Evolutionary conservation across 164 flowering plant species (phyloP).

Genomic region (Santalum album): DNA sequence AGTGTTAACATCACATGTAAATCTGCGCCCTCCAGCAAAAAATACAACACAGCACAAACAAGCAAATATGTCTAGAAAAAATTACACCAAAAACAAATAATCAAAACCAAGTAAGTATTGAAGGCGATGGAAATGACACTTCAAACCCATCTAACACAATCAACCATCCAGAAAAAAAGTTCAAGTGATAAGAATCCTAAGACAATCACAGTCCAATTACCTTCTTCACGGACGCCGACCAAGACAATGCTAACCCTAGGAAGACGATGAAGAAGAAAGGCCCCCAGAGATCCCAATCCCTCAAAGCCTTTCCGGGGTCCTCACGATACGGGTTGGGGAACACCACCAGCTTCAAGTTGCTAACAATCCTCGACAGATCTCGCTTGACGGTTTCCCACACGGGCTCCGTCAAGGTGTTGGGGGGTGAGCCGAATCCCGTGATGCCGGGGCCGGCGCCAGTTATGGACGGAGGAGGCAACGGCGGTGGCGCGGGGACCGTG

Average conservation of each 20-base stretch:
- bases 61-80: no score
- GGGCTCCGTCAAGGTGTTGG: conserved; percentile 85
- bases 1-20: no score
- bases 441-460: neutral
- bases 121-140: no score
- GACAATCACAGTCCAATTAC: conserved; percentile 23
- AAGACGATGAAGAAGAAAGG: conserved; percentile 97
- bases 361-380: conserved; percentile 84
- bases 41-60: no score
- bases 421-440: conserved; percentile 60
- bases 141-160: no score
- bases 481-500: conserved; percentile 17
- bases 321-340: conserved; percentile 91
- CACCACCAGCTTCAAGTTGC: conserved; percentile 92
- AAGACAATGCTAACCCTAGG: conserved; percentile 76
- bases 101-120: no score
- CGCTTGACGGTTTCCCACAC: conserved; percentile 97
- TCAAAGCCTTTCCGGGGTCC: conserved; percentile 91
- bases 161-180: no score
- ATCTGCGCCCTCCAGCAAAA: no score
- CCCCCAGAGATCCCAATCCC: conserved; percentile 99
- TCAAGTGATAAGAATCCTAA: no score
- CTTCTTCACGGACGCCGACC: conserved; percentile 99
- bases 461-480: conserved; percentile 5
- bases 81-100: no score